phyloP scores from a whole-genome alignment of 2,329 filamentous ascomycete species.

The Xylaria digitata region DNA sequence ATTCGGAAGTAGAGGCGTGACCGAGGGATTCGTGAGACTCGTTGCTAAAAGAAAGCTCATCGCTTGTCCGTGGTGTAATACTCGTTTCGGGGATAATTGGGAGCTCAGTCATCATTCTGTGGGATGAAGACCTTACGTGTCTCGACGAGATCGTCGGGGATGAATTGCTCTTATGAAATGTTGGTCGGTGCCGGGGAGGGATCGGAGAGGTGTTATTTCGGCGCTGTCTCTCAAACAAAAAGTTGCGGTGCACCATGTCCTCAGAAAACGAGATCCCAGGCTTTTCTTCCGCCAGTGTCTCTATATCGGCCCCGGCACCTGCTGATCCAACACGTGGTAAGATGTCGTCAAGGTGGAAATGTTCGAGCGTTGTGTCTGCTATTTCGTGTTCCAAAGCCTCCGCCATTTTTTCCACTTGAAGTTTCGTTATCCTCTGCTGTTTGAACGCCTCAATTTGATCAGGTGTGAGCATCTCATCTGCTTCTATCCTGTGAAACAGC shows the following conservation, averaged over 20 bases:
- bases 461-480: constrained; percentile 69
- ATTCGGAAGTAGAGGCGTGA: constrained; percentile 55
- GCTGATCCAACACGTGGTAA: constrained; percentile 56
- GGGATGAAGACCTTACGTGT: constrained; percentile 43
- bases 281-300: constrained; percentile 47
- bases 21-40: constrained; percentile 28
- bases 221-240: constrained; percentile 40
- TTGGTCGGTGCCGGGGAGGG: constrained; percentile 33
- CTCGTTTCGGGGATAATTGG: constrained; percentile 48
- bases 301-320: constrained; percentile 49
- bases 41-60: constrained; percentile 38
- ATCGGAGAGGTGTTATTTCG: constrained; percentile 28
- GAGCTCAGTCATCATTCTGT: constrained; percentile 43
- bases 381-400: constrained; percentile 51
- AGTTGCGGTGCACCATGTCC: constrained; percentile 42
- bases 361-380: constrained; percentile 58
- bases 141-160: constrained; percentile 50
- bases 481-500: constrained; percentile 66
- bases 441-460: constrained; percentile 61
- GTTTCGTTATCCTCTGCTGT: constrained; percentile 53
- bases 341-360: constrained; percentile 63
- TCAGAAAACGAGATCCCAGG: constrained; percentile 43
- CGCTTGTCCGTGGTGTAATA: constrained; percentile 25
- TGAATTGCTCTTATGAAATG: constrained; percentile 40
- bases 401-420: constrained; percentile 47